Conservation (phyloP, 768 basidiomycete genomes). For the Mycena capillaripes region DNA sequence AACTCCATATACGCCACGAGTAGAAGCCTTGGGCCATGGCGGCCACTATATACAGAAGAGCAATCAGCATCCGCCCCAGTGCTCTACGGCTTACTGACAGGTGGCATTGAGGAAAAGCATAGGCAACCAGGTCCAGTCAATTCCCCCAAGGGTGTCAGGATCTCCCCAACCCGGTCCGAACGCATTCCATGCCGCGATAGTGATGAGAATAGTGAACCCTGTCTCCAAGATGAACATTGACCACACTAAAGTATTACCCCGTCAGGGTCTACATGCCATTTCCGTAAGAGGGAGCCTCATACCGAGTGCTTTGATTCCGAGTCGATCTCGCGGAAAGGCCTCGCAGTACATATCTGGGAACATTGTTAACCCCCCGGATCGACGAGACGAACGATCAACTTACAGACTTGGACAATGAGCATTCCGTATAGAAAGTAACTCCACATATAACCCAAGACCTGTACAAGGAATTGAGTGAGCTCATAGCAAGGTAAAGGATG, state of each 20-base stretch:
- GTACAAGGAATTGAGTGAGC: background rate
- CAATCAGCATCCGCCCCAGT: background rate
- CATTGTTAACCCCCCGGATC: background rate
- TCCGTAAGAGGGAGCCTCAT: background rate
- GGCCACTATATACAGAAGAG: constrained; percentile 21
- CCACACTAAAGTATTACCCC: constrained; percentile 25
- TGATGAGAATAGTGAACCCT: constrained; percentile 22
- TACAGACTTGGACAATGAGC: constrained; percentile 29
- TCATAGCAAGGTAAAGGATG: background rate
- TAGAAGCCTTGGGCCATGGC: constrained; percentile 36
- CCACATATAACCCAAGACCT: constrained; percentile 36
- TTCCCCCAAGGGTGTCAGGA: constrained; percentile 9
- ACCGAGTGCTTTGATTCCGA: constrained; percentile 29
- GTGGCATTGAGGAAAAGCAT: constrained; percentile 19
- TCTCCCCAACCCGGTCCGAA: constrained; percentile 35
- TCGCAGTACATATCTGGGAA: constrained; percentile 26
- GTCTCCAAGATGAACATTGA: constrained; percentile 30
- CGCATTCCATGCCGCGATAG: constrained; percentile 32
- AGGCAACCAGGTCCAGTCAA: constrained; percentile 31
- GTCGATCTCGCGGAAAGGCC: constrained; percentile 18
- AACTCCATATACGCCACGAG: constrained; percentile 33
- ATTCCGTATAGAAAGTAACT: constrained; percentile 28
- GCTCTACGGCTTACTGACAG: constrained; percentile 14
- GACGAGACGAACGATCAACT: background rate
- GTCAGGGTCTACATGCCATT: background rate